These are phyloP conservation scores for Mercurialis annua DNA, from an alignment of 345 rosid genomes.

Conservation along the genomic window DNA sequence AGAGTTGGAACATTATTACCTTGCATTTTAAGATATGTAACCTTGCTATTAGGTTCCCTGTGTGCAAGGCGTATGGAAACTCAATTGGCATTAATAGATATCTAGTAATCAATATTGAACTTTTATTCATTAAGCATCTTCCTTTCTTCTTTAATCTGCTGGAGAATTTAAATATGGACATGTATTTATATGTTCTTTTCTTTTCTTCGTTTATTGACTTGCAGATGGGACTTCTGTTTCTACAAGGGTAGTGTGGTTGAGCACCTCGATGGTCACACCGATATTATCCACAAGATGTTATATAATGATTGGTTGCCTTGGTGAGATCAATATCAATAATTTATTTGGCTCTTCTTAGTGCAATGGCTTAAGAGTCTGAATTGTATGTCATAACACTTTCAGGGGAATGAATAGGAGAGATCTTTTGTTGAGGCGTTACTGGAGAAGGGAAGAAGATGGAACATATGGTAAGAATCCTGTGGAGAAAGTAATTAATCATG, in stretches of 20 bases:
- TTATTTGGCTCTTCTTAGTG: neutral
- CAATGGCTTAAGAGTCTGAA: neutral
- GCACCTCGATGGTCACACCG: constrained; percentile 93
- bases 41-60: neutral
- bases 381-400: constrained; percentile 20
- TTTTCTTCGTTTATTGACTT: constrained; percentile 23
- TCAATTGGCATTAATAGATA: neutral
- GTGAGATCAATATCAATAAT: constrained; percentile 34
- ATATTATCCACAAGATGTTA: constrained; percentile 81
- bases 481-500: constrained; percentile 12
- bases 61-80: neutral
- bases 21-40: neutral
- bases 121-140: constrained; percentile 3
- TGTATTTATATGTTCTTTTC: neutral
- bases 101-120: neutral
- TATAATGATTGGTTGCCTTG: constrained; percentile 87
- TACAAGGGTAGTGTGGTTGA: constrained; percentile 86
- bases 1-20: neutral
- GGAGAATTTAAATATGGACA: no score
- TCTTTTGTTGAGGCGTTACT: constrained; percentile 74
- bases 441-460: constrained; percentile 99
- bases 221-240: constrained; percentile 98
- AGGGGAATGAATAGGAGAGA: constrained; percentile 92
- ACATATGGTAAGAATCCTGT: constrained; percentile 62
- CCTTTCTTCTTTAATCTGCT: neutral